Conservation (phyloP, 768 basidiomycete genomes). For the Tremella yokohamensis region DNA sequence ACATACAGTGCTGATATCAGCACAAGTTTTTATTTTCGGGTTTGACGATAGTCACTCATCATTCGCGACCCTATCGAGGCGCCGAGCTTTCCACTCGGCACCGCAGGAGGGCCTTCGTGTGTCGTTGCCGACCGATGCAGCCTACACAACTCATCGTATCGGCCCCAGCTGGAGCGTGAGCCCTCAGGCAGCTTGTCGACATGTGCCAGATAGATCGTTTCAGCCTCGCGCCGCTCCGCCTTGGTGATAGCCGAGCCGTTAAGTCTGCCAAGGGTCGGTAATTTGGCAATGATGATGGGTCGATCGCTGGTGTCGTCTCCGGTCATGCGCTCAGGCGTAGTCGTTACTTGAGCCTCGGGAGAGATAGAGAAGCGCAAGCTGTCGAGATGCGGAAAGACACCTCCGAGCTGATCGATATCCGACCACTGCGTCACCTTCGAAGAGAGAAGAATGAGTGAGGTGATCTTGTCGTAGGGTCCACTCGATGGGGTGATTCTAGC, state of each 20-base stretch:
- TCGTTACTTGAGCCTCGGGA: neutral
- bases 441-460: conserved; percentile 13
- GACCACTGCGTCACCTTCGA: conserved; percentile 16
- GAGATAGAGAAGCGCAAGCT: conserved; percentile 20
- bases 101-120: neutral
- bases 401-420: conserved; percentile 23
- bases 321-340: conserved; percentile 2
- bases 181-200: conserved; percentile 1
- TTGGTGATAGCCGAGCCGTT: conserved; percentile 31
- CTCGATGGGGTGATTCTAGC: neutral
- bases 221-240: conserved; percentile 41
- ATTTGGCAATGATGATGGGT: conserved; percentile 36
- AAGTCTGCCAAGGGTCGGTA: conserved; percentile 26
- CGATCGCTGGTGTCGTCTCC: conserved; percentile 21
- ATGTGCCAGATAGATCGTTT: conserved; percentile 24
- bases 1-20: neutral
- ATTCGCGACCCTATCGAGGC: conserved; percentile 29
- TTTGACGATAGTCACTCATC: conserved; percentile 32
- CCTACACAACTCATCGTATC: conserved; percentile 27
- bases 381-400: conserved; percentile 10
- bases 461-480: neutral
- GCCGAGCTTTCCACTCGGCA: neutral
- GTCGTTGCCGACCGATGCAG: conserved; percentile 8
- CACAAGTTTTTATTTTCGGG: neutral
- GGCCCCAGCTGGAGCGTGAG: conserved; percentile 15